phyloP scores from a whole-genome alignment of 2,329 filamentous ascomycete species.

The Fusarium coicis region DNA sequence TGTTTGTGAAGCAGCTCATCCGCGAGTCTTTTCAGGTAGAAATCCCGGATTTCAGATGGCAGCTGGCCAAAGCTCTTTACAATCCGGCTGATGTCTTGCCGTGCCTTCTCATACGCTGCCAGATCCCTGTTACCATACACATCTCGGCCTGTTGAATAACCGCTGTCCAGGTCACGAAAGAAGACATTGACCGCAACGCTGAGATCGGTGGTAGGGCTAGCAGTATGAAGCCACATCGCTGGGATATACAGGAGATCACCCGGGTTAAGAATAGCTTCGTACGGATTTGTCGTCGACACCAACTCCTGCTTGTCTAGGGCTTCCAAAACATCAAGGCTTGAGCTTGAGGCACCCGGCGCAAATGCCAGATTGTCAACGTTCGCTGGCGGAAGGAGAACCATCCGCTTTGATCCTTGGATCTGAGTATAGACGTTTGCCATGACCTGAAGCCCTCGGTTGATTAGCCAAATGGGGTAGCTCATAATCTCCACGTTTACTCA shows the following conservation, averaged over 20 bases:
- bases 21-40: slow-evolving; percentile 79
- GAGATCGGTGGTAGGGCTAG: slow-evolving; percentile 64
- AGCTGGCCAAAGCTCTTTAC: slow-evolving; percentile 70
- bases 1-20: slow-evolving; percentile 66
- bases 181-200: slow-evolving; percentile 92
- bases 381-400: slow-evolving; percentile 81
- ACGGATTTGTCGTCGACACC: slow-evolving; percentile 68
- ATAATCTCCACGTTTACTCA: slow-evolving; percentile 50
- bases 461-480: not conserved
- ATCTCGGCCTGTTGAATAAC: slow-evolving; percentile 80
- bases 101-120: slow-evolving; percentile 83
- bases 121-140: slow-evolving; percentile 91
- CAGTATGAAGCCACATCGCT: slow-evolving; percentile 85
- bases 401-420: slow-evolving; percentile 75
- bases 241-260: slow-evolving; percentile 86
- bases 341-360: slow-evolving; percentile 82
- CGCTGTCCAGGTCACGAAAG: slow-evolving; percentile 75
- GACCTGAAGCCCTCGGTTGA: slow-evolving; percentile 60
- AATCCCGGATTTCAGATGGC: slow-evolving; percentile 73
- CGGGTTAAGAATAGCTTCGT: slow-evolving; percentile 72
- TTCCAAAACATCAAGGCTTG: slow-evolving; percentile 77
- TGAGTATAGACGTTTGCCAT: slow-evolving; percentile 91
- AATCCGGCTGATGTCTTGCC: slow-evolving; percentile 77
- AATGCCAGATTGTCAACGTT: slow-evolving; percentile 78
- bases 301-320: slow-evolving; percentile 54